Base-by-base conservation (phyloP, 805 yeast species). In the Blastobotrys muscicola region DNA sequence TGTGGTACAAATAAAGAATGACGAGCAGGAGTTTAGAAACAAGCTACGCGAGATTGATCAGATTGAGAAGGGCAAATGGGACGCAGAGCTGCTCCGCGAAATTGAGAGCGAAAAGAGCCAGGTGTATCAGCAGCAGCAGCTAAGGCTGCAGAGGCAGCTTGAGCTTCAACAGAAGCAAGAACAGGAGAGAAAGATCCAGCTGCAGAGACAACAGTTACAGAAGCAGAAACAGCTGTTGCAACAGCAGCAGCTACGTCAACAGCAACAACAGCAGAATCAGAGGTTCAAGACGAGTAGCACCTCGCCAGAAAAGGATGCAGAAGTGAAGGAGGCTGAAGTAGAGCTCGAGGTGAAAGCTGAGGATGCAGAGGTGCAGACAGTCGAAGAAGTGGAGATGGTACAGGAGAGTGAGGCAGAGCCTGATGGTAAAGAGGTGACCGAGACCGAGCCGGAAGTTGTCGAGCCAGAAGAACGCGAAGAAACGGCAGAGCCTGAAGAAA, bases 51-150 rank as follows among this genome's bases (percentile, higher is more conserved):
- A 70, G 44, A 68, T 71, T 6, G 66, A 64, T 20, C 53, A 59
- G 49, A 68, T 71, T 11, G 71, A 67, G 40, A 55, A 57, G 32
- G 74, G 74, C 1, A 61, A 61, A 41, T 56, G 69, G 50, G 70
- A 68, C 36, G 65, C 64, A 29, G 58, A 61, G 33, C 50, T 57
- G 11, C 46, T 65, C n/a, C 39, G 41, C 11, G 54, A 51, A 13
- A 34, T 43, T 9, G 48, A 13, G 47, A 53, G 35, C 67, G 62
- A 46, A 55, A 57, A 40, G 35, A 16, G 34, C 11, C 46, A 46
- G 39, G 31, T 38, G 39, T 50, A 47, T 8, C 51, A 51, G 42
- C 48, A 46, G 34, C 51, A 50, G 35, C 51, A 49, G 40, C 41
- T 49, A 36, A 42, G 40, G 31, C 38, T 49, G 16, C 51, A 54